Evolutionary conservation across 2,329 filamentous ascomycete species (phyloP).

Genomic region (Colletotrichum cuscutae): DNA sequence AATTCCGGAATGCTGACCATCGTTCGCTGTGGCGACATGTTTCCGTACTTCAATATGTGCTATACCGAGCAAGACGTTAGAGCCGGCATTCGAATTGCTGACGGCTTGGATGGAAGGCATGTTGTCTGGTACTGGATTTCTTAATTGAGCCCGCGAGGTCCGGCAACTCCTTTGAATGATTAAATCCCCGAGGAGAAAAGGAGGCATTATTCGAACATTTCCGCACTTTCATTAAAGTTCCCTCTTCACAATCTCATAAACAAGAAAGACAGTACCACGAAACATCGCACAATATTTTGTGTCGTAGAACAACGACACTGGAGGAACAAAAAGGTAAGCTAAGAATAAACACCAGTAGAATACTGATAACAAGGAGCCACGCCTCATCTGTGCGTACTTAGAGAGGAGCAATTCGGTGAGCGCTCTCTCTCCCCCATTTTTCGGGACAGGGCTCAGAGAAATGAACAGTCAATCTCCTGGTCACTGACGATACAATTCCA

Average conservation of each 20-base stretch:
- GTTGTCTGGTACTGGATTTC: neutral
- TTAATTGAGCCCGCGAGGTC: neutral
- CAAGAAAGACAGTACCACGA: neutral
- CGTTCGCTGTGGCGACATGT: neutral
- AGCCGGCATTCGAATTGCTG: neutral
- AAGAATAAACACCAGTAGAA: too few relatives aligned
- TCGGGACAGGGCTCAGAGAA: neutral
- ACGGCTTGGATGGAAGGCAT: neutral
- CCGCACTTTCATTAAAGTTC: neutral
- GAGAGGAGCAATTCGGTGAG: neutral
- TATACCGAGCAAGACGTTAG: neutral
- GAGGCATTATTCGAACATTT: neutral
- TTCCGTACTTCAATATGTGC: neutral
- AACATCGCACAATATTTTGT: neutral
- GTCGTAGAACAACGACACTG: neutral
- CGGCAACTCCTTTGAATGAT: neutral
- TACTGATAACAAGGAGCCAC: neutral
- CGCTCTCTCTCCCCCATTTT: neutral
- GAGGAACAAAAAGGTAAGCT: too few relatives aligned
- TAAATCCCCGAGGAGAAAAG: neutral
- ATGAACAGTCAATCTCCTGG: neutral
- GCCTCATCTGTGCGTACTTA: neutral
- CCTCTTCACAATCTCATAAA: neutral
- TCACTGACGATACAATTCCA: neutral
- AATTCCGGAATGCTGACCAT: neutral